phyloP scores from a whole-genome alignment of 2,329 filamentous ascomycete genomes.

The Huntiella abstrusa region DNA sequence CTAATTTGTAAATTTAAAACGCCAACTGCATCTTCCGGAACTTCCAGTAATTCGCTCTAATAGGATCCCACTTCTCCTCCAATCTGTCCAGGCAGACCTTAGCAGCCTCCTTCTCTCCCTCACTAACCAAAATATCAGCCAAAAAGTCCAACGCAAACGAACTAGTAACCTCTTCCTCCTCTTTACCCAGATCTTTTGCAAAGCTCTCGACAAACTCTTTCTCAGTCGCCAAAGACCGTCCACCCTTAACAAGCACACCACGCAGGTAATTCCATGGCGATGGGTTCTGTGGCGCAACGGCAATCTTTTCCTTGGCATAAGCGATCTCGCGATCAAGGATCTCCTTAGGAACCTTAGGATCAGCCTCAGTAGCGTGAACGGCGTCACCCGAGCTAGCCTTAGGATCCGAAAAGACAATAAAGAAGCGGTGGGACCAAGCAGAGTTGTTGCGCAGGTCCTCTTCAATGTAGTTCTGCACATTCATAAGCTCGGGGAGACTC shows the following conservation, averaged over 20 bases:
- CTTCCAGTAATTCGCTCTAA: slow-evolving; percentile 84
- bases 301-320: slow-evolving; percentile 56
- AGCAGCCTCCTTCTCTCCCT: slow-evolving; percentile 41
- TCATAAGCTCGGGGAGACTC: slow-evolving; percentile 49
- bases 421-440: slow-evolving; percentile 94
- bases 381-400: slow-evolving; percentile 26
- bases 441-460: slow-evolving; percentile 87
- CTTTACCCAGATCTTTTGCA: slow-evolving; percentile 26
- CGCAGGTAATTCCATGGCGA: slow-evolving; percentile 85
- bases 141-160: slow-evolving; percentile 53
- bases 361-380: slow-evolving; percentile 28
- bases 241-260: slow-evolving; percentile 53
- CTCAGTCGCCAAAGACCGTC: slow-evolving; percentile 26
- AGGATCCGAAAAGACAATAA: slow-evolving; percentile 60
- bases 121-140: slow-evolving; percentile 45
- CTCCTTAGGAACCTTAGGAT: slow-evolving; percentile 37
- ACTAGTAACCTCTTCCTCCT: slow-evolving; percentile 34
- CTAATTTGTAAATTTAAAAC: slow-evolving; percentile 10
- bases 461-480: slow-evolving; percentile 53
- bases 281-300: slow-evolving; percentile 76
- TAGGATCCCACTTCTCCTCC: slow-evolving; percentile 73
- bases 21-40: slow-evolving; percentile 23
- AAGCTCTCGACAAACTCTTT: slow-evolving; percentile 33
- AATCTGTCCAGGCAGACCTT: slow-evolving; percentile 52
- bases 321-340: slow-evolving; percentile 56